Evolutionary conservation across 108 stramenopile species (phyloP), one percentile per base, ranked within the genome.

Genomic region (Nannochloropsis oceanica): DNA sequence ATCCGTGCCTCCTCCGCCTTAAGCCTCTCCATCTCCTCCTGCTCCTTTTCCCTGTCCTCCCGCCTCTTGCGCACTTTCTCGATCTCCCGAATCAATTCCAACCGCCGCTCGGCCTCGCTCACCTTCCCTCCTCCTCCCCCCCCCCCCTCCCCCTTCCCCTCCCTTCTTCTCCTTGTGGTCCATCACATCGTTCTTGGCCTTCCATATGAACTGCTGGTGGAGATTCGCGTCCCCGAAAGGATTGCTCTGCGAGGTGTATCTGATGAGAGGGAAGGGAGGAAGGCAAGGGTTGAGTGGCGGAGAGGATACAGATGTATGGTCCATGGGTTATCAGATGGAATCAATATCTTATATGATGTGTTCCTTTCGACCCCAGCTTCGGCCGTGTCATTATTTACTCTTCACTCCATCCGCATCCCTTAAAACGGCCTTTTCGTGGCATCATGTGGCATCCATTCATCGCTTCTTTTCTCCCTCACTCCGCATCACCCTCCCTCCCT

Each of bases 171-270:
- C 91, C 91, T 94, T 96, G 89, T 97, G 97, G 86, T 92, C n/a
- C n/a, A n/a, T n/a, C n/a, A n/a, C n/a, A 14, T 50, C 14, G 46
- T 50, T 50, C 46, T 50, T 50, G 13, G 46, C 46, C 14, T 50
- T 94, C 99, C 99, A 99, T 8, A 94, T 92, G 86, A 99, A 99
- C 42, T 90, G 93, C 85, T 96, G 93, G 81, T 95, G 93, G 25
- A 99, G 90, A 85, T 98, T 96, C n/a, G 95, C 92, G 89, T 99
- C 99, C 10, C 97, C 94, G 85, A 99, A 99, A 11, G 99, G 99
- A 90, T 99, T 99, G 20, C 95, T 93, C 50, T 99, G 97, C 84
- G 96, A 93, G 5, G 96, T 96, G 92, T 99, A 99, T 18, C 97
- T 84, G 12, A 13, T 13, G 46, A 14, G 46, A 50, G 46, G 14